These are phyloP conservation scores for Podospora anserina DNA, from an alignment of 495 filamentous ascomycete species.

Conservation along the genomic window DNA sequence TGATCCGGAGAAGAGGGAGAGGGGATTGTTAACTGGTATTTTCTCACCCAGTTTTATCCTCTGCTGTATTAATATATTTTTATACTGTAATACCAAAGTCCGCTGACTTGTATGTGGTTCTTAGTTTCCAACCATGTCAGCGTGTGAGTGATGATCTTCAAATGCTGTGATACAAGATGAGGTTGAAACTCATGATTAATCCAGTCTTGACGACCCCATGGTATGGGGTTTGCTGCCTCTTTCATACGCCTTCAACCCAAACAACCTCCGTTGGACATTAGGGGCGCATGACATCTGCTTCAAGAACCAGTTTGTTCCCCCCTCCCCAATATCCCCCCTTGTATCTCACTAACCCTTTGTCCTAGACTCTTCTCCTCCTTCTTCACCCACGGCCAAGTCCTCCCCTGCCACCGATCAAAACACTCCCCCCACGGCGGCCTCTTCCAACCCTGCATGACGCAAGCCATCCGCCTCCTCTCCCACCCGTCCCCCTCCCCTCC, in stretches of 20 bases:
- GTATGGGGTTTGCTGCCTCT: conserved; percentile 86
- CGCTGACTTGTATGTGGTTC: conserved; percentile 20
- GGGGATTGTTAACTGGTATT: conserved; percentile 81
- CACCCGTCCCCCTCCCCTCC: conserved; percentile 45
- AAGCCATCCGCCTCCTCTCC: conserved; percentile 80
- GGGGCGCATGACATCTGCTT: conserved; percentile 95
- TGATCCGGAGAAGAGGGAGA: conserved; percentile 63
- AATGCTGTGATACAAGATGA: not conserved
- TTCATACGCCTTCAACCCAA: conserved; percentile 62
- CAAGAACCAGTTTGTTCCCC: conserved; percentile 53
- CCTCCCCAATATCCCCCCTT: not conserved
- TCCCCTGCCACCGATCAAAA: conserved; percentile 78
- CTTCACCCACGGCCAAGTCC: conserved; percentile 82
- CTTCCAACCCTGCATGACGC: conserved; percentile 83
- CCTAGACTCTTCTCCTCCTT: conserved; percentile 58
- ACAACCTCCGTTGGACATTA: conserved; percentile 78
- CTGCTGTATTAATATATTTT: conserved; percentile 5
- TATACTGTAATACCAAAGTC: conserved; percentile 4
- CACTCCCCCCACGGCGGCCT: conserved; percentile 73
- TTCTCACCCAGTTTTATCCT: conserved; percentile 2
- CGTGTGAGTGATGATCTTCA: conserved; percentile 69
- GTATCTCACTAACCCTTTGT: conserved; percentile 1
- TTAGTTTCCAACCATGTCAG: conserved; percentile 92
- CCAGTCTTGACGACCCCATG: conserved; percentile 87
- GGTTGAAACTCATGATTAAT: conserved; percentile 8